Evolutionary conservation across 805 yeast species (phyloP), one percentile per base, ranked within the genome.

Genomic region (Barnettozyma sp.): DNA sequence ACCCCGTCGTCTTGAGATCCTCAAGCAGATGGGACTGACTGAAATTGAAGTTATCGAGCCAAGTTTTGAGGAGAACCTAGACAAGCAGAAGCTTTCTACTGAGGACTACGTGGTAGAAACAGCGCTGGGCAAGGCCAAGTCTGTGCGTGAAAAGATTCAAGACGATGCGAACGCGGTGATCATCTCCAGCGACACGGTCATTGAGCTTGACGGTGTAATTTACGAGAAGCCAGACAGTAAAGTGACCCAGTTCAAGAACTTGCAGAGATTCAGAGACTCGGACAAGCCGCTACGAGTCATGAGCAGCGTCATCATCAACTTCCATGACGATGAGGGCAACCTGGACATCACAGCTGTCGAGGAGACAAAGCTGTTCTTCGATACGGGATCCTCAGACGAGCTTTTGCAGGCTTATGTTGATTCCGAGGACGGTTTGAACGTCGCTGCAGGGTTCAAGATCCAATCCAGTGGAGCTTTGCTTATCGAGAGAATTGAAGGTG

Each of bases 381-480:
- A 72, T 36, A 43, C 59, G 7, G 39, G 52, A 2, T 58, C 77
- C 11, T 66, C 76, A 1, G 76, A 74, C 44, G 73, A 65, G n/a
- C 63, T 78, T 26, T 50, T 90, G 4, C 51, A 69, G 18, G 62
- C 66, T 12, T 90, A 90, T 55, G 80, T 82, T 9, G 68, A 67
- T 3, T 61, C 78, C 2, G 79, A 70, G 16, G 97, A 90, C 54
- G 97, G 92, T 1, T 38, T 66, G 7, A 70, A 70, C 32, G 97
- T 84, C 1, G 95, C 97, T 2, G 98, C 97, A 6, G 98, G 98
- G 1, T 88, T 84, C 61, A 78, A 77, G 48, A 78, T 82, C 40
- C 97, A 90, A 58, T 83, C 79, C 1, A 54, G 56, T 8, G 92
- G 94, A 2, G 76, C 82, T 1, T 51, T 78, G 24, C 59, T 90